These are phyloP conservation scores for Aspergillus bridgeri DNA, from an alignment of 495 filamentous ascomycete species.

Conservation along the genomic window DNA sequence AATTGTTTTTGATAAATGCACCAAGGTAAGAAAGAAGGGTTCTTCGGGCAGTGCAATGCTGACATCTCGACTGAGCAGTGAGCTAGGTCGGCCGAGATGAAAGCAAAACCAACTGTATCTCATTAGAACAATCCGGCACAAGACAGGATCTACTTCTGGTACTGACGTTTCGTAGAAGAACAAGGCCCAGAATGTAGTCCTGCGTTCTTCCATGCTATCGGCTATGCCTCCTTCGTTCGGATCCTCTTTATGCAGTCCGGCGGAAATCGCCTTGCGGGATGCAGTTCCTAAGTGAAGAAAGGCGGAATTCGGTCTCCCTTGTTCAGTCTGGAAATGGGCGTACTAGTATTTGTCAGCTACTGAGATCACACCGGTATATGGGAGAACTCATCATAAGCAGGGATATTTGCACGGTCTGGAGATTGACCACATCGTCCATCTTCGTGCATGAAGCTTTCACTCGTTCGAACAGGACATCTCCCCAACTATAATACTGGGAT, in stretches of 20 bases:
- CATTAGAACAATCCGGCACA: slow-evolving; percentile 6
- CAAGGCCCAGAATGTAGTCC: slow-evolving; percentile 42
- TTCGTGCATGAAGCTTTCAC: slow-evolving; percentile 33
- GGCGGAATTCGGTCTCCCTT: slow-evolving; percentile 41
- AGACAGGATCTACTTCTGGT: too few species aligned
- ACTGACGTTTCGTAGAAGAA: slow-evolving; percentile 42
- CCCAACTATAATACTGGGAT: slow-evolving; percentile 36
- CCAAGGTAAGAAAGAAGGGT: slow-evolving; percentile 31
- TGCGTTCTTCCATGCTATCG: slow-evolving; percentile 33
- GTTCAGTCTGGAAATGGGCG: slow-evolving; percentile 43
- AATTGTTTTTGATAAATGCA: slow-evolving; percentile 32
- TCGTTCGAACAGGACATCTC: slow-evolving; percentile 37
- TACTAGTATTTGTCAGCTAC: slow-evolving; percentile 11
- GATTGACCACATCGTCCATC: slow-evolving; percentile 42
- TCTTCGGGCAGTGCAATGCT: slow-evolving; percentile 34
- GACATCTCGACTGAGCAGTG: slow-evolving; percentile 32
- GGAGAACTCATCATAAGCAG: slow-evolving; percentile 42
- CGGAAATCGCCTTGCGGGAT: slow-evolving; percentile 38
- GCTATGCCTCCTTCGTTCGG: slow-evolving; percentile 23
- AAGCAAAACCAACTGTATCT: slow-evolving; percentile 41
- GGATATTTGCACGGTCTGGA: slow-evolving; percentile 42
- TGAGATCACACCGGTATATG: background rate
- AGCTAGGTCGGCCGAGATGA: slow-evolving; percentile 38
- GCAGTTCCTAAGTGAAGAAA: slow-evolving; percentile 40
- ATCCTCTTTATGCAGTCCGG: slow-evolving; percentile 43